Percentiles rank a stretch among this genome's conserved stretches.
phyloP scores from a whole-genome alignment of 1,284 basidiomycete species.

The Fomitiporia mediterranea region DNA sequence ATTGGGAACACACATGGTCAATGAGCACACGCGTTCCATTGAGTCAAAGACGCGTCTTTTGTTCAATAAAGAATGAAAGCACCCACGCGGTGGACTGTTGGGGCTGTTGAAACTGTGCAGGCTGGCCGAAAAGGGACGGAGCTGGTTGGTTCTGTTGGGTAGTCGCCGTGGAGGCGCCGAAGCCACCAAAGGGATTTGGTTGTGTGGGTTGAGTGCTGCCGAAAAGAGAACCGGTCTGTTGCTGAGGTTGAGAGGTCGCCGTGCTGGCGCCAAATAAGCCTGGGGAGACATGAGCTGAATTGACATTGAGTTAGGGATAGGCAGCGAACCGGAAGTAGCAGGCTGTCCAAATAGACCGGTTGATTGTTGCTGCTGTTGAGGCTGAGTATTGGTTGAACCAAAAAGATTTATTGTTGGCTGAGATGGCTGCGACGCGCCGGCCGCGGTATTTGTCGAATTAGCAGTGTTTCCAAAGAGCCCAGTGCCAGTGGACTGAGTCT shows the following conservation, averaged over 20 bases:
- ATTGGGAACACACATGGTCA: neutral
- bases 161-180: constrained; percentile 11
- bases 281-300: neutral
- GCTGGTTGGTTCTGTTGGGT: neutral
- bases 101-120: constrained; percentile 14
- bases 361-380: constrained; percentile 21
- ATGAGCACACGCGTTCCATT: neutral
- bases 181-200: constrained; percentile 14
- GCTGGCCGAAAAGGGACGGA: constrained; percentile 17
- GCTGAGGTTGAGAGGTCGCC: neutral
- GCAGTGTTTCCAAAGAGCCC: constrained; percentile 29
- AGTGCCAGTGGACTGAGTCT: constrained; percentile 15
- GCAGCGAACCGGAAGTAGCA: constrained; percentile 18
- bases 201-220: constrained; percentile 10
- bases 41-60: neutral
- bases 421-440: constrained; percentile 13
- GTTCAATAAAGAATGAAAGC: constrained; percentile 1
- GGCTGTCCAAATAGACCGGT: constrained; percentile 26
- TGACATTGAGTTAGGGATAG: constrained; percentile 13
- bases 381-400: constrained; percentile 31
- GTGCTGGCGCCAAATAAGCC: constrained; percentile 18
- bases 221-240: constrained; percentile 6
- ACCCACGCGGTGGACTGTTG: constrained; percentile 19
- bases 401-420: constrained; percentile 32
- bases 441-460: neutral